Evolutionary conservation across 495 filamentous ascomycete species (phyloP).

Genomic region (Daldinia decipiens): DNA sequence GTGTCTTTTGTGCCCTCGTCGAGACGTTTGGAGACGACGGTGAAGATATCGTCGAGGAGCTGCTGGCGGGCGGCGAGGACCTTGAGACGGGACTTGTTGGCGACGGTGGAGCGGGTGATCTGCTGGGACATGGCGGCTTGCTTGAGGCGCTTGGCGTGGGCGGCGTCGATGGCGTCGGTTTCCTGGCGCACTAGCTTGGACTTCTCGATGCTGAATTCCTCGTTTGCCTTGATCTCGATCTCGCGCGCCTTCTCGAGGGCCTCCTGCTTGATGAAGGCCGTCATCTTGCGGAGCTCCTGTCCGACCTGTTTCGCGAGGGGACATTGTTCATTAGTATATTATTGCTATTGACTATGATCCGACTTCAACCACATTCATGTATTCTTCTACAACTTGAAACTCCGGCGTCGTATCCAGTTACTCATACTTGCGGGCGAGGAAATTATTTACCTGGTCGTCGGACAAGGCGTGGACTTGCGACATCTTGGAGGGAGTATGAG

Average conservation of each 20-base stretch:
- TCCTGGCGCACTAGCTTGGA: conserved; percentile 97
- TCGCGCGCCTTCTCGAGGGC: conserved; percentile 95
- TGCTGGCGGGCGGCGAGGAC: conserved; percentile 88
- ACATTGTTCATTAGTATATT: conserved; percentile 25
- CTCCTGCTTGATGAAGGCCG: conserved; percentile 99
- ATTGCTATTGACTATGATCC: conserved; percentile 1
- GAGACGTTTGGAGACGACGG: conserved; percentile 75
- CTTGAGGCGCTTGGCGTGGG: conserved; percentile 98
- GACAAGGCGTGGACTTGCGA: conserved; percentile 92
- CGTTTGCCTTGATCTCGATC: conserved; percentile 96
- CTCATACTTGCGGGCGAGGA: conserved; percentile 16
- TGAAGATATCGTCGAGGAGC: conserved; percentile 91
- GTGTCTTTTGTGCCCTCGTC: conserved; percentile 71
- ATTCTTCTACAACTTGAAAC: not conserved
- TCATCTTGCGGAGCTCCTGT: conserved; percentile 99
- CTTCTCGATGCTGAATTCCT: conserved; percentile 98
- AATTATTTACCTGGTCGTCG: conserved; percentile 84
- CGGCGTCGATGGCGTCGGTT: conserved; percentile 86
- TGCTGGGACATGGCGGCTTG: conserved; percentile 96
- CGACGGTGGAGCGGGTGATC: conserved; percentile 90
- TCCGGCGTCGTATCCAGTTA: not conserved
- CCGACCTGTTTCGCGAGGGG: conserved; percentile 71
- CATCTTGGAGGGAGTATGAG: conserved; percentile 68
- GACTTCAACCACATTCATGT: not conserved
- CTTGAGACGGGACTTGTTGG: conserved; percentile 93